Base-by-base conservation (phyloP, 2,329 filamentous ascomycete genomes). In the Cladosporium colombiae region DNA sequence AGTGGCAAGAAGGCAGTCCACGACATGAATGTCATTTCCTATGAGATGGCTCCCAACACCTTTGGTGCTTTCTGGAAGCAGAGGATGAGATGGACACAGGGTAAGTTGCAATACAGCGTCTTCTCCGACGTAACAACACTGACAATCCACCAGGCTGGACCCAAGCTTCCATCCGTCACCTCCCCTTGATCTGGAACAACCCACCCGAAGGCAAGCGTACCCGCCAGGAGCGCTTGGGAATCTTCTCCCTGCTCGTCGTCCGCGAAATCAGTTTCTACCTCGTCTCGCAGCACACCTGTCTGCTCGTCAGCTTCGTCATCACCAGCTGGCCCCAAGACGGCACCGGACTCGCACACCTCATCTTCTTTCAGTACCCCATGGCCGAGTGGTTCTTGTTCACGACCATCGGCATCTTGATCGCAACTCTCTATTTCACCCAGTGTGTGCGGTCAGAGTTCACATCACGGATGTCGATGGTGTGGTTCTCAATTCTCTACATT, bases 341-440 rank as follows among this genome's bases (percentile, higher is more conserved):
- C 8, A 65, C 65, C 7, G 75, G 76, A 16, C 73, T 82, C 4
- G 78, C 76, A 52, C 75, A 74, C 16, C 71, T 83, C 8, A 72
- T 83, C 33, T 83, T 82, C 72, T 83, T 83, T 68, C 78, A 81
- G 50, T 83, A 81, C 66, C 80, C 81, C 0, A 74, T 82, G 63
- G 80, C 81, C 13, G 77, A 80, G 68, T 83, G 81, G 81, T 77
- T 83, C 33, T 65, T 73, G 29, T 74, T 74, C 65, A 68, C 69
- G 18, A 75, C 70, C 31, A 79, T 82, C 13, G 70, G 80, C 13
- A 81, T 79, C 52, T 69, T 83, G 7, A 64, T 82, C 23, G 77
- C 76, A 3, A 83, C 81, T 4, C 74, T 83, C 6, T 81, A 77
- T 70, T 82, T 83, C 65, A 83, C 81, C 2, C 77, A 80, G 56